Conservation (phyloP, 768 basidiomycete genomes). For the Tulasnella sp. region DNA sequence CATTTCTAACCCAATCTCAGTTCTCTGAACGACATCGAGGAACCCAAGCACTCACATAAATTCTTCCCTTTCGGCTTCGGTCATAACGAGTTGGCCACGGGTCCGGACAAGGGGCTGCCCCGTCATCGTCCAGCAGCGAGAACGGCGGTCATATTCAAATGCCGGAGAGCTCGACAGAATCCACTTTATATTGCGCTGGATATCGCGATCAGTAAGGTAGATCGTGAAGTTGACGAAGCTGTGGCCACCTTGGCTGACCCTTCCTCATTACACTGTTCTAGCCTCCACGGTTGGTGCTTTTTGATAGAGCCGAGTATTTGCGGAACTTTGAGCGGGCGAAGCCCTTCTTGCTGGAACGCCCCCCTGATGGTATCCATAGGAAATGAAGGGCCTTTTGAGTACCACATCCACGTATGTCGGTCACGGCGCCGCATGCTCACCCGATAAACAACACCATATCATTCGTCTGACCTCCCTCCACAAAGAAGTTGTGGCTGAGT, state of each 20-base stretch:
- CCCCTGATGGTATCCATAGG: neutral
- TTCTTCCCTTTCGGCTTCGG: neutral
- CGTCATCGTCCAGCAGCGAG: neutral
- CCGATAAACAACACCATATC: neutral
- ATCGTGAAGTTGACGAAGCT: too few species aligned
- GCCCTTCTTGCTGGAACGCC: neutral
- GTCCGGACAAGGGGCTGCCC: neutral
- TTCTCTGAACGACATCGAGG: too few species aligned
- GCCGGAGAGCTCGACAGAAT: neutral
- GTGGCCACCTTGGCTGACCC: too few species aligned
- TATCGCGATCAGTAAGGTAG: too few species aligned
- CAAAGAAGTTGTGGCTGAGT: constrained; percentile 77
- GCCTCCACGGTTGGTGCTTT: neutral
- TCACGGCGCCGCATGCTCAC: too few species aligned
- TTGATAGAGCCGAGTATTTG: neutral
- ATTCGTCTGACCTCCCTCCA: neutral
- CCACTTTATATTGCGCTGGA: neutral
- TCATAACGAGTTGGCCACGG: neutral
- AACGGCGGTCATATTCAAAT: neutral
- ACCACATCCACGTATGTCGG: neutral
- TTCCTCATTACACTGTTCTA: neutral
- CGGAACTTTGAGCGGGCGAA: neutral
- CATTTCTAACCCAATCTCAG: too few species aligned
- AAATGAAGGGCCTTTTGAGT: neutral
- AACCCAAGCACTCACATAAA: neutral